phyloP scores from a whole-genome alignment of 75 land plant species.

The Selaginella tamariscina region DNA sequence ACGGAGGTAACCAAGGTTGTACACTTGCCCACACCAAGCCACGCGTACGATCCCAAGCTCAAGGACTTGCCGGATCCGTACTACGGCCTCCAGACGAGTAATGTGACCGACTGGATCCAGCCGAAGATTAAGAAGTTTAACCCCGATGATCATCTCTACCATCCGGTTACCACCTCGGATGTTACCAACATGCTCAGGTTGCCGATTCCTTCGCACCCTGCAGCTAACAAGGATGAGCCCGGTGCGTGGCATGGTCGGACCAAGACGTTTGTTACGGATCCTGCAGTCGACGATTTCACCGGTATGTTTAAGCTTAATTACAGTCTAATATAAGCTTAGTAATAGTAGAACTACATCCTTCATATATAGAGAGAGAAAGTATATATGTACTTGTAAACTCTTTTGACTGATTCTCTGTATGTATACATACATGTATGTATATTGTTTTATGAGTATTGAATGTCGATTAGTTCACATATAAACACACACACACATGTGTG shows the following conservation, averaged over 20 bases:
- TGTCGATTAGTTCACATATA: no score
- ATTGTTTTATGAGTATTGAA: no score
- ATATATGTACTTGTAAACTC: no score
- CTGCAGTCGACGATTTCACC: conserved; percentile 8
- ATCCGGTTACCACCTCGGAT: background rate
- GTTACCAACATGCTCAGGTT: background rate
- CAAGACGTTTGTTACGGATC: conserved; percentile 12
- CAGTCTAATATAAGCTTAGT: no score
- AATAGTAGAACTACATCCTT: no score
- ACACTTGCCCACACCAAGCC: background rate
- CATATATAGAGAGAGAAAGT: no score
- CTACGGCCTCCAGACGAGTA: background rate
- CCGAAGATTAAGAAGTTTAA: background rate
- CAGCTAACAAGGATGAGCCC: background rate
- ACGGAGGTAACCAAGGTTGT: background rate
- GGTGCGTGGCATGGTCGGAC: conserved; percentile 2
- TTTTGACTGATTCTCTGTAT: no score
- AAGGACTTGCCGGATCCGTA: background rate
- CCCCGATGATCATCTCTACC: conserved; percentile 1
- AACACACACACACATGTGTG: no score
- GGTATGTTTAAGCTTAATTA: background rate
- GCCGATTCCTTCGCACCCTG: conserved; percentile 5
- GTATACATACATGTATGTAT: no score
- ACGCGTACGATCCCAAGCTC: background rate
- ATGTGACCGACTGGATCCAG: conserved; percentile 1